Evolutionary conservation across 306 rosid genomes (phyloP).

Genomic region (Cyamopsis tetragonoloba): DNA sequence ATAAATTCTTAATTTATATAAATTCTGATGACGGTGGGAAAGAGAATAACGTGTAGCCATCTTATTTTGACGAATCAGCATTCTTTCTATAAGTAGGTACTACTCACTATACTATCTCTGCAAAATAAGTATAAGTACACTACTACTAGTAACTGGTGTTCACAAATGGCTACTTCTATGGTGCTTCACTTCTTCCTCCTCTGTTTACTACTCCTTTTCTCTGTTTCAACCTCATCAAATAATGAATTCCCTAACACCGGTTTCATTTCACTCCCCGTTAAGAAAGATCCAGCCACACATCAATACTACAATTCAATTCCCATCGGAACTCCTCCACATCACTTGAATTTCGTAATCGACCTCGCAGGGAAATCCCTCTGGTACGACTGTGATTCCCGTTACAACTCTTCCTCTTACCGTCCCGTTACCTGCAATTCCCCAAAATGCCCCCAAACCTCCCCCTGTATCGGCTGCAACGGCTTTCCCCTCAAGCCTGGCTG

Average conservation of each 20-base stretch:
- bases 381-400: background rate
- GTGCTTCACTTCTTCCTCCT: background rate
- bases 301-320: constrained; percentile 11
- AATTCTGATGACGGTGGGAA: too few species aligned
- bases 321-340: constrained; percentile 17
- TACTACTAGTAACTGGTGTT: background rate
- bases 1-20: too few species aligned
- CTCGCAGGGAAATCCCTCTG: background rate
- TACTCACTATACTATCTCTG: too few species aligned
- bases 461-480: background rate
- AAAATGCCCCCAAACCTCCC: background rate
- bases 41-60: too few species aligned
- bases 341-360: background rate
- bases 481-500: constrained; percentile 3
- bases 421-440: background rate
- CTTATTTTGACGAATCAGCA: too few species aligned
- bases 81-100: too few species aligned
- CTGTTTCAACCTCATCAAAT: background rate
- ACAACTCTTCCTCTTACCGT: constrained; percentile 7
- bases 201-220: background rate
- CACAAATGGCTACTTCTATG: background rate
- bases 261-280: constrained; percentile 10
- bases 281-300: background rate
- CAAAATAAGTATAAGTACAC: too few species aligned
- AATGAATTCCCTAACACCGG: background rate